Conservation (phyloP, 2,329 filamentous ascomycete species). For the Thielaviopsis musarum region DNA sequence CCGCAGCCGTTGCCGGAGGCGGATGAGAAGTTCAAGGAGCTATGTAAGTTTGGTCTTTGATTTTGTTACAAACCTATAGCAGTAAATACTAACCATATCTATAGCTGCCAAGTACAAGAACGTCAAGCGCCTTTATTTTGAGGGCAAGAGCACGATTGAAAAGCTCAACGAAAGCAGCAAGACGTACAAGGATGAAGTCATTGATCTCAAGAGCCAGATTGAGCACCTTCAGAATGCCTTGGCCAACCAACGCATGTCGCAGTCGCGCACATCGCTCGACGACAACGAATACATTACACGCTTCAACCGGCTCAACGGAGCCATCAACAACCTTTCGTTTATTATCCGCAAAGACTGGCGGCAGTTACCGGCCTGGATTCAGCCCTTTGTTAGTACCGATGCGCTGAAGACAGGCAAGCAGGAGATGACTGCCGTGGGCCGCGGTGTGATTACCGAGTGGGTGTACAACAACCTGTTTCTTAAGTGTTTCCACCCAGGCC, state of each 20-base stretch:
- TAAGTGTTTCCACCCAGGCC: conserved; percentile 76
- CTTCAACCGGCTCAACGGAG: conserved; percentile 80
- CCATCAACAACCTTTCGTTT: conserved; percentile 88
- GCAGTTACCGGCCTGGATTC: conserved; percentile 63
- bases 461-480: conserved; percentile 83
- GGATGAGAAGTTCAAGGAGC: conserved; percentile 40
- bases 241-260: conserved; percentile 85
- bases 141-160: conserved; percentile 84
- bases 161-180: conserved; percentile 31
- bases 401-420: conserved; percentile 78
- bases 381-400: conserved; percentile 64
- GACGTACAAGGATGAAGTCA: neutral
- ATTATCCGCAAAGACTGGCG: conserved; percentile 94
- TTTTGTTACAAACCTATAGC: neutral
- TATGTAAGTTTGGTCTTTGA: conserved; percentile 26
- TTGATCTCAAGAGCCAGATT: conserved; percentile 41
- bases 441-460: conserved; percentile 79
- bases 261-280: conserved; percentile 85
- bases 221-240: conserved; percentile 95
- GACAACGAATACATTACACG: conserved; percentile 84
- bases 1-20: conserved; percentile 32
- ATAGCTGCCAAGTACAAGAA: conserved; percentile 91
- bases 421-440: conserved; percentile 92
- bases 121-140: conserved; percentile 94
- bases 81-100: conserved; percentile 9